A percentile compares a stretch with the other conserved stretches of the same genome.
Evolutionary conservation across 257 asterid genomes (phyloP).

Genomic region (Penstemon barbatus): DNA sequence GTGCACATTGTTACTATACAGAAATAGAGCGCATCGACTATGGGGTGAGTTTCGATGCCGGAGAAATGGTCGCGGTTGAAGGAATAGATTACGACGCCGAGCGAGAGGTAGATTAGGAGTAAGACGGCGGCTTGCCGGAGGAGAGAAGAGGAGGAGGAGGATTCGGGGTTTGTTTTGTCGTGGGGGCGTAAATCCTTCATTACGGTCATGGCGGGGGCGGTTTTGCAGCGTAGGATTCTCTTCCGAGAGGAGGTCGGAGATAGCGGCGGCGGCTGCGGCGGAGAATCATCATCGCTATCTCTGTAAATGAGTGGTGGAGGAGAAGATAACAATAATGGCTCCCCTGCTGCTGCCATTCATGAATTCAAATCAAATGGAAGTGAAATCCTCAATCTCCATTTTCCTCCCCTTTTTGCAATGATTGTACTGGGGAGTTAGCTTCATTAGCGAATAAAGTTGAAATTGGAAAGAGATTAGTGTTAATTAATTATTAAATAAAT

Average conservation of each 20-base stretch:
- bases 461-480: too few species aligned
- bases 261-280: background rate
- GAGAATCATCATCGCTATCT: background rate
- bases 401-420: too few species aligned
- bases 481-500: too few species aligned
- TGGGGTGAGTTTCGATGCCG: constrained; percentile 48
- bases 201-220: too few species aligned
- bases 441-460: too few species aligned
- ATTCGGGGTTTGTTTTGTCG: too few species aligned
- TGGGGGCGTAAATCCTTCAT: too few species aligned
- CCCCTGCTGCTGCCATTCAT: background rate
- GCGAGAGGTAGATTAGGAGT: constrained; percentile 43
- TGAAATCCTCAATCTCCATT: too few species aligned
- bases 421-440: too few species aligned
- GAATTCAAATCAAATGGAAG: background rate
- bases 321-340: background rate
- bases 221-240: too few species aligned
- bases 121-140: constrained; percentile 41
- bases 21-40: constrained; percentile 58
- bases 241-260: background rate
- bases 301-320: background rate
- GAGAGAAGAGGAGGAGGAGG: constrained; percentile 26
- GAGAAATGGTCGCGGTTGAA: constrained; percentile 49
- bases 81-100: constrained; percentile 47
- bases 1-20: constrained; percentile 67